Evolutionary conservation across 306 rosid genomes (phyloP), one percentile per base, ranked within the genome.

Genomic region (Herpetospermum pedunculosum): DNA sequence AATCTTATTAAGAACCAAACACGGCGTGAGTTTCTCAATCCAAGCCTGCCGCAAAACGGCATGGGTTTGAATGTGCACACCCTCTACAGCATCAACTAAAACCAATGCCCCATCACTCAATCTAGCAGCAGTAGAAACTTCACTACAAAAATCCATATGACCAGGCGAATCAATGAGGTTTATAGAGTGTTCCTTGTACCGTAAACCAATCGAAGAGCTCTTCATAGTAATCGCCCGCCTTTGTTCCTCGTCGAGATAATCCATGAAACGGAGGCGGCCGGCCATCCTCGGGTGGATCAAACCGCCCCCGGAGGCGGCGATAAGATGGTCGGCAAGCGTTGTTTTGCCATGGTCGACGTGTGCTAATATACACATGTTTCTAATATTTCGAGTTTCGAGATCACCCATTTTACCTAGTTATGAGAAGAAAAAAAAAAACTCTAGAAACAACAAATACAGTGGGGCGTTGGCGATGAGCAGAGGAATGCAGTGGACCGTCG

Each of bases 261-360:
- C 98, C 97, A 93, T 84, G 85, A 87, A 93, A 2, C 98, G 85
- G 47, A 90, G 85, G 70, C 89, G 83, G 5, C 98, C 98, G 0
- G 97, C 98, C 43, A 88, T 80, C 72, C 86, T 92, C 0, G 92
- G 98, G 76, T 93, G 96, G 76, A 93, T 77, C 14, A 93, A 8
- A 75, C 92, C 88, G 37, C 83, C 86, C 1, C 88, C 90, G 1
- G 92, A 82, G 16, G 89, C 75, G 4, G 97, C 92, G 23, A 88
- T 92, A 15, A 92, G 86, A 76, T 93, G 98, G 81, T 92, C 98
- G 50, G 96, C 96, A 5, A 90, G 90, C 10, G 96, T 92, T 5
- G 98, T 93, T 71, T 92, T 93, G 49, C 97, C 98, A 81, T 90
- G 98, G 78, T 90, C 98, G 3, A 93, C 97, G 75, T 93, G 98